Base-by-base conservation (phyloP, 2,329 filamentous ascomycete genomes). In the Lasiodiplodia sp. region DNA sequence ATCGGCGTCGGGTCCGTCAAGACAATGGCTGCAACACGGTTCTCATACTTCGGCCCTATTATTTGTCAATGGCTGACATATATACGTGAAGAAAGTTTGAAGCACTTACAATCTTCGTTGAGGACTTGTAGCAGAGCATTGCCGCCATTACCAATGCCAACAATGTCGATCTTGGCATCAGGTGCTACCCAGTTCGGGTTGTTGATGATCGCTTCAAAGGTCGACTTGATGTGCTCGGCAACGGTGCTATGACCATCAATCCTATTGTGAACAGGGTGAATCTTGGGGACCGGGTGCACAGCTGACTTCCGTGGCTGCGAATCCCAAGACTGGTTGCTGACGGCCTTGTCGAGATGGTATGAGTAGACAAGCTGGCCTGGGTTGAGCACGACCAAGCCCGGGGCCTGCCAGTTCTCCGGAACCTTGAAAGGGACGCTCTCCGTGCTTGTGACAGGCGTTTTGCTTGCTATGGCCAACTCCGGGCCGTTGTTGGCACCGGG, bases 351-450 rank as follows among this genome's bases (percentile, higher is more conserved):
- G 1, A 85, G 85, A 64, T 87, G 85, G 51, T 91, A 88, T 77
- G 91, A 92, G 90, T 93, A 97, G 73, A 90, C 83, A 21, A 92
- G 82, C 79, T 96, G 90, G 4, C 92, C 93, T 4, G 88, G 84
- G 76, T 97, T 97, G 56, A 93, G 87, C 31, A 97, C 82, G 34
- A 97, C 81, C 68, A 97, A 81, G 3, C 87, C 91, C 0, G 86
- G 88, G 1, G 75, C 71, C 4, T 77, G 64, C 6, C 58, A 68
- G 40, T 51, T 37, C 2, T 57, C 58, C 4, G 67, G 58, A 10
- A 57, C 37, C 52, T 57, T 51, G 31, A 67, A 44, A n/a, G 62
- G 56, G 2, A 47, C 63, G n/a, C 60, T 37, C 16, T 25, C 38
- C 2, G 65, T 65, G 44, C 72, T 70, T 10, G 62, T 62, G 18